Conservation (phyloP, 1,284 basidiomycete genomes). For the Ceratobasidium sp. region DNA sequence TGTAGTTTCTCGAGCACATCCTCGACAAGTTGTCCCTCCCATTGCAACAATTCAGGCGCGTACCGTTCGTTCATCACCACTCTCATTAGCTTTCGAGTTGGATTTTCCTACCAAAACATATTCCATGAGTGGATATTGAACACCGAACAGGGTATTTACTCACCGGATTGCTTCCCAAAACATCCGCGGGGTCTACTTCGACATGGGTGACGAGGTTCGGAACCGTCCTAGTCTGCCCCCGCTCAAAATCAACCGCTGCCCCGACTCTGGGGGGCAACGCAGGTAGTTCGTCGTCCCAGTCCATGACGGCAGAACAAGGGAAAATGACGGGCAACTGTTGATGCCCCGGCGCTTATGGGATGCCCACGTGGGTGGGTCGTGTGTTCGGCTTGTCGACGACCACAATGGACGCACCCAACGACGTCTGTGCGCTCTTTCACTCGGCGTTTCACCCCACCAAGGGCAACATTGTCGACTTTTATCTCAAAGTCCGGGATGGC, state of each 20-base stretch:
- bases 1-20: conserved; percentile 83
- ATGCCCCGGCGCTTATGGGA: conserved; percentile 18
- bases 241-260: conserved; percentile 25
- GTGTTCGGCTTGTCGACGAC: conserved; percentile 36
- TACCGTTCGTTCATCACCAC: conserved; percentile 91
- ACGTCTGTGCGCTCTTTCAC: conserved; percentile 78
- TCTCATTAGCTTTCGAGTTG: conserved; percentile 66
- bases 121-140: not conserved
- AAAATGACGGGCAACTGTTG: not conserved
- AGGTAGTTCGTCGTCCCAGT: conserved; percentile 27
- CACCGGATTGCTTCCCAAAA: conserved; percentile 19
- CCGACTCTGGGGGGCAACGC: conserved; percentile 26
- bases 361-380: conserved; percentile 24
- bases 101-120: conserved; percentile 25
- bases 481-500: conserved; percentile 74
- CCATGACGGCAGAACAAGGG: not conserved
- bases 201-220: conserved; percentile 6
- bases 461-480: conserved; percentile 82
- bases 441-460: conserved; percentile 83
- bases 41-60: conserved; percentile 81
- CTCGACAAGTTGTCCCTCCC: conserved; percentile 80
- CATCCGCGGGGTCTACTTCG: conserved; percentile 23
- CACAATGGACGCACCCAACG: conserved; percentile 41
- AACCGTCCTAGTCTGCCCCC: not conserved
- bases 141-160: not conserved